phyloP scores from a whole-genome alignment of 257 asterid genomes.

The Osmanthus fragrans region DNA sequence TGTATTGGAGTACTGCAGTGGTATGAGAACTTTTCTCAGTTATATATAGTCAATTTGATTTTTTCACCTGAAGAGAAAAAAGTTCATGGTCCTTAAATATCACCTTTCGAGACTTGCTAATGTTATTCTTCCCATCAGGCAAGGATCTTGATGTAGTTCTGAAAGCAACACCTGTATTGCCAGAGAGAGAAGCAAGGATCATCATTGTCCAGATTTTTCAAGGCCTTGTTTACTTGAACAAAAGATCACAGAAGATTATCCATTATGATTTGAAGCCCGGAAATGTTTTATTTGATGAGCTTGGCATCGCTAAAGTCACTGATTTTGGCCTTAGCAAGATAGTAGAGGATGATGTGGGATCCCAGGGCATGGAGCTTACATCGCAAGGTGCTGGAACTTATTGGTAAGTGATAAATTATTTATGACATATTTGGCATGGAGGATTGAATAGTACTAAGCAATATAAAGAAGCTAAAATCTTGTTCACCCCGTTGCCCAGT shows the following conservation, averaged over 20 bases:
- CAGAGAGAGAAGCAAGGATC: conserved; percentile 92
- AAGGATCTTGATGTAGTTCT: conserved; percentile 98
- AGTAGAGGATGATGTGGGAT: conserved; percentile 95
- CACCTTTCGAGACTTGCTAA: not conserved
- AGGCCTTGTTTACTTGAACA: conserved; percentile 93
- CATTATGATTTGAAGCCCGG: conserved; percentile 99
- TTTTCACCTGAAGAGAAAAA: not conserved
- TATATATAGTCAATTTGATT: conserved; percentile 9
- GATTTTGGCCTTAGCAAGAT: conserved; percentile 99
- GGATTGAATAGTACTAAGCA: not conserved
- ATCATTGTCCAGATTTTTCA: conserved; percentile 88
- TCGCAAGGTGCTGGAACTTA: conserved; percentile 99
- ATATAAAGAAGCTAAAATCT: not conserved
- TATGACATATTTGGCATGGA: conserved; percentile 1
- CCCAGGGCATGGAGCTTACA: conserved; percentile 99
- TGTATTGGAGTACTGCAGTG: conserved; percentile 92
- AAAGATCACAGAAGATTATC: conserved; percentile 86
- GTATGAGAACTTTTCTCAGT: conserved; percentile 37
- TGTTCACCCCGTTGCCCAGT: not conserved
- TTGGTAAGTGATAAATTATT: conserved; percentile 61
- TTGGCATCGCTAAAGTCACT: conserved; percentile 84
- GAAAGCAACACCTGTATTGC: conserved; percentile 79
- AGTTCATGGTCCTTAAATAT: not conserved
- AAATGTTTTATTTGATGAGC: conserved; percentile 91
- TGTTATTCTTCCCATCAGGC: conserved; percentile 44